Conservation (phyloP, 768 basidiomycete genomes). For the Trametes sanguinea region DNA sequence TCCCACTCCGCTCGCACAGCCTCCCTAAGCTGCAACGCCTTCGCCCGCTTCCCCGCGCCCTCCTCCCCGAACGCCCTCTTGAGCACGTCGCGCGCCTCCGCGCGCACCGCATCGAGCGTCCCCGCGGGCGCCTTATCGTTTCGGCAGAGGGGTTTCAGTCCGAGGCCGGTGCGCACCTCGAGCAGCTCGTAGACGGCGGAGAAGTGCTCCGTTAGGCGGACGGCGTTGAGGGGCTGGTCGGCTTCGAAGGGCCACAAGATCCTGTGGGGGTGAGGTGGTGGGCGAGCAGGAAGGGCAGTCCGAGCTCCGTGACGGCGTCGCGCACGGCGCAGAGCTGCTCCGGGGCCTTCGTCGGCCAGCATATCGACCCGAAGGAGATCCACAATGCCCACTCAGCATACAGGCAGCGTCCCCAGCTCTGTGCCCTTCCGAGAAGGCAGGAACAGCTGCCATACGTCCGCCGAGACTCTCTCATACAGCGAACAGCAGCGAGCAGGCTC, state of each 20-base stretch:
- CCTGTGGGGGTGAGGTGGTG: too few species aligned
- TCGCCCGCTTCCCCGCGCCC: conserved; percentile 27
- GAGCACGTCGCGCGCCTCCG: conserved; percentile 25
- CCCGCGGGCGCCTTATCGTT: conserved; percentile 22
- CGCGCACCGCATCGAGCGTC: conserved; percentile 26
- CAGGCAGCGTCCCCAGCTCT: too few species aligned
- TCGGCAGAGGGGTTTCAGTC: conserved; percentile 20
- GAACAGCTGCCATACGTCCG: too few species aligned
- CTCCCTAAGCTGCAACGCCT: conserved; percentile 15
- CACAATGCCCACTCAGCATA: too few species aligned
- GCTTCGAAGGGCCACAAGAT: too few species aligned
- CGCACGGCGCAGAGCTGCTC: conserved; percentile 24
- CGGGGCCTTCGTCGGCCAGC: conserved; percentile 21
- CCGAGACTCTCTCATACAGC: too few species aligned
- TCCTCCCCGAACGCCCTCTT: conserved; percentile 28
- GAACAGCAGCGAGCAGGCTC: too few species aligned
- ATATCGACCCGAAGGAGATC: conserved; percentile 26
- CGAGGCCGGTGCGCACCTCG: conserved; percentile 28
- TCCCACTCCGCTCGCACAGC: conserved; percentile 9
- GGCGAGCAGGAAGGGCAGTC: conserved; percentile 18
- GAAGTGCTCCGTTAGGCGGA: conserved; percentile 24
- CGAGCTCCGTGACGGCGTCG: conserved; percentile 21
- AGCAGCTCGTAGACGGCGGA: conserved; percentile 30
- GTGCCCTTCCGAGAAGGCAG: too few species aligned
- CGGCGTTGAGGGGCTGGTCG: neutral